Percentiles rank a stretch among this genome's conserved stretches.
Evolutionary conservation across 1,284 basidiomycete species (phyloP).

Genomic region (Trichosporon sp.): DNA sequence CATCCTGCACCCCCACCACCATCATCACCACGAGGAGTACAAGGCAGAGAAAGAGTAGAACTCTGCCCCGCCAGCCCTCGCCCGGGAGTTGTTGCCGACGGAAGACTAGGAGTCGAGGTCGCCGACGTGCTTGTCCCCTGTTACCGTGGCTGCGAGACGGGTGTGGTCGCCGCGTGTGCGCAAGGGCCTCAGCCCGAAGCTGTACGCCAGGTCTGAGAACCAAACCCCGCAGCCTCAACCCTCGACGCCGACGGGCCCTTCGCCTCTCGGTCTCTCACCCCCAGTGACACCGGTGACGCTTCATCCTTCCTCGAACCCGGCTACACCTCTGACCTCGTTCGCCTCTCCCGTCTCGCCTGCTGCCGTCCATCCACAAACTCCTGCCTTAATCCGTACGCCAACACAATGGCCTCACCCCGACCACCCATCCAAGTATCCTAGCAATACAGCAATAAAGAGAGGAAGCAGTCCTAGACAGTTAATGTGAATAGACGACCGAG

Average conservation of each 20-base stretch:
- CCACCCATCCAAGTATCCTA: no score
- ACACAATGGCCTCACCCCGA: no score
- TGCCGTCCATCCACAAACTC: no score
- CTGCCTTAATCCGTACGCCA: no score
- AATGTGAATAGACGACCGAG: not conserved
- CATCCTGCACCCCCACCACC: not conserved
- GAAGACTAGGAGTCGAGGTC: no score
- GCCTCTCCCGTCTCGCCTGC: no score
- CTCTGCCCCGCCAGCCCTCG: not conserved
- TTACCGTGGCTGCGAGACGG: not conserved
- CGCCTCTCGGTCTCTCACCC: not conserved
- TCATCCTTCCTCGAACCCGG: no score
- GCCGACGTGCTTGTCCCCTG: not conserved
- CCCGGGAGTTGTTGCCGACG: not conserved
- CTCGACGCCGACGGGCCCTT: not conserved
- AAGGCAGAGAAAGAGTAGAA: slow-evolving; percentile 11
- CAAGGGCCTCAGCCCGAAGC: not conserved
- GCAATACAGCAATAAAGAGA: not conserved
- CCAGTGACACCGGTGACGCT: not conserved
- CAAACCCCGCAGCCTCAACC: not conserved
- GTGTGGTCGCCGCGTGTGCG: not conserved
- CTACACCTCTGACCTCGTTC: not conserved
- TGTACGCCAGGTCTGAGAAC: not conserved
- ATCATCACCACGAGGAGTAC: not conserved
- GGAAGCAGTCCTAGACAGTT: not conserved